phyloP scores from a whole-genome alignment of 2,329 filamentous ascomycete genomes.

The Penicillium sp. region DNA sequence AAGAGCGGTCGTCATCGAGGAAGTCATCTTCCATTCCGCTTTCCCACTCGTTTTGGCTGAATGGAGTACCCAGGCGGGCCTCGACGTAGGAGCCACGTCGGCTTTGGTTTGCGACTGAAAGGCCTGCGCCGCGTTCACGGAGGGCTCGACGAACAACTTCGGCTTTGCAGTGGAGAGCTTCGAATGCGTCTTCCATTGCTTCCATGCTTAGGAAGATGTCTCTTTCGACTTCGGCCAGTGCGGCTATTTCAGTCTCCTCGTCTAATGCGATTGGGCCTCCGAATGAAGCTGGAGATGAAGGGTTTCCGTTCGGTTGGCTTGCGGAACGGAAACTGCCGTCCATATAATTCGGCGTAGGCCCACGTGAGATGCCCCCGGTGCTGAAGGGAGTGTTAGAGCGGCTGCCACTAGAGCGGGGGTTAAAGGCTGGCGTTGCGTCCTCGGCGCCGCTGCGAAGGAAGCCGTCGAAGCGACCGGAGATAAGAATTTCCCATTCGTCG shows the following conservation, averaged over 20 bases:
- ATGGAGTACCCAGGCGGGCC: constrained; percentile 44
- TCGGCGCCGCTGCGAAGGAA: constrained; percentile 94
- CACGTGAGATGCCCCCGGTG: constrained; percentile 33
- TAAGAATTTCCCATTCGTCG: constrained; percentile 95
- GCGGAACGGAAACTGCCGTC: constrained; percentile 43
- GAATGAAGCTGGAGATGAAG: constrained; percentile 58
- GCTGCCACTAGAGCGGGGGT: constrained; percentile 39
- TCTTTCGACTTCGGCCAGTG: constrained; percentile 84
- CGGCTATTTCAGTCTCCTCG: constrained; percentile 89
- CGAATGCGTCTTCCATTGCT: constrained; percentile 87
- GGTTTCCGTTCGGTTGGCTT: constrained; percentile 41
- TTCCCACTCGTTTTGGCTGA: constrained; percentile 36
- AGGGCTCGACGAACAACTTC: constrained; percentile 76
- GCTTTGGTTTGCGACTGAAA: constrained; percentile 53
- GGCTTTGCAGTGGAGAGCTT: constrained; percentile 81
- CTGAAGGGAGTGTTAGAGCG: constrained; percentile 35
- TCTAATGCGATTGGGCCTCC: constrained; percentile 82
- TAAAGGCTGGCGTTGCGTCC: constrained; percentile 34
- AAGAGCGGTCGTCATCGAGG: constrained; percentile 44
- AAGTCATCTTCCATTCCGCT: constrained; percentile 46
- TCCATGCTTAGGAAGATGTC: constrained; percentile 96
- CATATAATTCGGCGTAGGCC: constrained; percentile 35
- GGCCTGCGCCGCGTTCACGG: constrained; percentile 76
- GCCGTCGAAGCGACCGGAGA: constrained; percentile 89
- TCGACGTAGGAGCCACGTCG: constrained; percentile 44